Percentiles rank a stretch among this genome's conserved stretches.
These are phyloP conservation scores for Echeveria elegans DNA, from an alignment of 164 flowering plant genomes.

Conservation along the genomic window DNA sequence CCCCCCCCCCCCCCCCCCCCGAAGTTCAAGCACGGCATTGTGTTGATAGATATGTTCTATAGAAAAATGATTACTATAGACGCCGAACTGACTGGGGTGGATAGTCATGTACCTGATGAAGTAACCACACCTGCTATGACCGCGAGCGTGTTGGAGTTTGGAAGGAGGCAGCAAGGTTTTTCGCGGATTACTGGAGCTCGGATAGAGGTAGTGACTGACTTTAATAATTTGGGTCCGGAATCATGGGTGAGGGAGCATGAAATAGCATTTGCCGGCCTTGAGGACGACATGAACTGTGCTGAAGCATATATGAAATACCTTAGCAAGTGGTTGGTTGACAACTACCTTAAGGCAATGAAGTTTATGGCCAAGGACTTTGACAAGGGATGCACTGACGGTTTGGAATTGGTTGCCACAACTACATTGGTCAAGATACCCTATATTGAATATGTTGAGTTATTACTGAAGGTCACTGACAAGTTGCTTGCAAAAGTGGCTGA, in stretches of 20 bases:
- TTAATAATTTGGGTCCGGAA: slow-evolving; percentile 93
- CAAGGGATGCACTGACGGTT: slow-evolving; percentile 56
- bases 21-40: too few species aligned
- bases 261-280: slow-evolving; percentile 85
- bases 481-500: slow-evolving; percentile 61
- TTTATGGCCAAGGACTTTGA: slow-evolving; percentile 74
- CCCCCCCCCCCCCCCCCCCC: too few species aligned
- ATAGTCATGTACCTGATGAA: too few species aligned
- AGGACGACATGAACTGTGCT: slow-evolving; percentile 98
- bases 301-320: slow-evolving; percentile 83
- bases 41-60: too few species aligned
- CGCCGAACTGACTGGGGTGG: too few species aligned
- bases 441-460: slow-evolving; percentile 61
- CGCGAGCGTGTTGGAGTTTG: too few species aligned
- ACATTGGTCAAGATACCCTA: slow-evolving; percentile 70
- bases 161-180: too few species aligned
- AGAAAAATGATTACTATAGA: too few species aligned
- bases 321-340: slow-evolving; percentile 81
- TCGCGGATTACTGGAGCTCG: too few species aligned
- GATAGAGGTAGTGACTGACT: too few species aligned
- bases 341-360: slow-evolving; percentile 84
- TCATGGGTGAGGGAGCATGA: slow-evolving; percentile 99
- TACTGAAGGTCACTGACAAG: slow-evolving; percentile 47
- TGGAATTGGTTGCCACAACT: slow-evolving; percentile 64
- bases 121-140: too few species aligned